Evolutionary conservation across 148 eudicot species (phyloP), one percentile per base, ranked within the genome.

Genomic region (Persicaria maculosa): DNA sequence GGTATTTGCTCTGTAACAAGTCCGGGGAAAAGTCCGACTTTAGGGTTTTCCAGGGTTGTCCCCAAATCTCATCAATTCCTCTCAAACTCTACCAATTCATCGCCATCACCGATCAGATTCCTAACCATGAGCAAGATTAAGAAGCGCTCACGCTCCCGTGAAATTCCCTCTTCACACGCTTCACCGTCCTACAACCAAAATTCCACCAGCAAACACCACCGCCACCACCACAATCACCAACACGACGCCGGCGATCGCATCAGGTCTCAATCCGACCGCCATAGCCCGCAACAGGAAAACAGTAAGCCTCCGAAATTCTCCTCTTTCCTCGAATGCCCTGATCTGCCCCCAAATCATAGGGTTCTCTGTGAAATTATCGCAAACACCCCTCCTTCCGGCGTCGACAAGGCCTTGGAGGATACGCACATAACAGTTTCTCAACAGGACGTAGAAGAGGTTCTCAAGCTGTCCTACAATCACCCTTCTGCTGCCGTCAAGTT

Each of bases 401-500:
- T 93, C 19, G 97, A 89, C 58, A 84, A 77, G 47, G 80, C 61
- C 72, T 81, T 93, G 54, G 86, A 87, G 5, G 90, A 84, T 48
- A 73, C 85, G 3, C 84, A 83, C 0, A 19, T 91, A 9, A 40
- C 81, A 50, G 81, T 89, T 9, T 67, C 85, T 44, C 78, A 65
- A 25, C 82, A 83, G 68, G 92, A 91, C 40, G 97, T 88, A 0
- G 98, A 88, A 52, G 81, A 91, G 25, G 90, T 91, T 69, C 70
- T 90, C 14, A 85, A 83, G 20, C 62, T 88, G 45, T 88, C 90
- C 1, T 90, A 93, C 52, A 79, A 62, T 15, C 79, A 17, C 61
- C 93, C 98, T 10, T 79, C 81, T 9, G 46, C 86, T 14, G 90
- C 96, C 4, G 89, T 87, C 2, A 91, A 87, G 85, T 90, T 90